Evolutionary conservation across 176 grass and related monocot genomes (phyloP), one percentile per base, ranked within the genome.

Genomic region (Carex parvula): DNA sequence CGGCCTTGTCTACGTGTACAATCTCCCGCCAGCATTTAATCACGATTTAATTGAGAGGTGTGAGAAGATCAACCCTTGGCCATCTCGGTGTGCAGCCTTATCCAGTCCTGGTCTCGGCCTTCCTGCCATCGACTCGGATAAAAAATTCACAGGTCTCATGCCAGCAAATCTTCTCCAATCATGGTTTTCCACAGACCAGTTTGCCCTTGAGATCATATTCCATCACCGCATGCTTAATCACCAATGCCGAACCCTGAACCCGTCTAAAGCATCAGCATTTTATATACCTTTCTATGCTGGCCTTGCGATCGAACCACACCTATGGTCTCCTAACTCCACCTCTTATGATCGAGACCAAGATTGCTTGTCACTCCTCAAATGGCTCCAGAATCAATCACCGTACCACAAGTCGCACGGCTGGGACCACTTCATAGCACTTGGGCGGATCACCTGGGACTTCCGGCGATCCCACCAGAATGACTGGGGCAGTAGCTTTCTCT

Each of bases 381-480:
- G 95, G 95, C 85, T 98, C 30, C 37, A 22, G 15, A 84, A 89
- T 26, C 90, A 94, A 84, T 64, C 82, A 6, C 78, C 82, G 2
- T 94, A 89, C 85, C 46, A 24, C 68, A 90, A 55, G 3, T 94
- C 95, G 42, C 88, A 87, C 53, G 95, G 92, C 2, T 89, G 84
- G 89, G 95, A 93, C 17, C 95, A 98, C 86, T 98, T 98, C 89
- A 90, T 90, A 63, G 57, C 88, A 17, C 64, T 98, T 1, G 95
- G 95, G 22, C 90, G 92, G 64, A 98, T 98, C 79, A 91, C 95
- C 18, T 98, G 95, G 95, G 95, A 98, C 69, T 98, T 98, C 83
- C 95, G 92, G 12, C 95, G 95, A 48, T 61, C 73, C 50, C 33
- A 56, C 50, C 60, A 85, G 60, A 85, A 64, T 35, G 89, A 86